Evolutionary conservation across 2,329 filamentous ascomycete species (phyloP), one percentile per base, ranked within the genome.

Genomic region (Alternaria sp.): DNA sequence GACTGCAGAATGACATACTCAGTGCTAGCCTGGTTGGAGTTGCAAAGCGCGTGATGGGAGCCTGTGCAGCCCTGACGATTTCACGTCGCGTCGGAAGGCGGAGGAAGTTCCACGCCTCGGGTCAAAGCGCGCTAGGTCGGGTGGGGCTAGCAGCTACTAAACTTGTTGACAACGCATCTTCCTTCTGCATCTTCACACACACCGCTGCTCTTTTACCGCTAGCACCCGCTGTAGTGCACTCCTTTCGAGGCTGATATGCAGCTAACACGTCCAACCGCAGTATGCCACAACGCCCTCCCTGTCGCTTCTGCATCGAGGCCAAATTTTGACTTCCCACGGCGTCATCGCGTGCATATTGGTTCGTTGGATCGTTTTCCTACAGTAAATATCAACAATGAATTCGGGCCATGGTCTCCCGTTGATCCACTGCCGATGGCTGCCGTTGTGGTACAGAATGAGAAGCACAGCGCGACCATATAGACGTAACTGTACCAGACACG

Each of bases 1-100:
- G 52, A 59, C 61, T 61, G 63, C 68, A 68, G 67, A 63, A 57
- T 68, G 60, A 68, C 77, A 79, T 79, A 62, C 68, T 76, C 66
- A 49, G 54, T 56, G 46, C 52, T 51, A 36, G 27, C 62, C 66
- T 63, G 66, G 62, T 68, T 57, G 65, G 66, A 32, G 60, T 50
- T 55, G 62, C 62, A 44, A 59, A 52, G 49, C 54, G 43, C 38
- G 56, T 43, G 38, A 56, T 48, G 46, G 60, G 49, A 44, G 30
- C 40, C 16, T 22, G 30, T 43, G 59, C 45, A 34, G 57, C 34
- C 36, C 46, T 48, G 25, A 45, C 46, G 54, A 48, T 20, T 34
- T n/a, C 45, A 27, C 28, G 44, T 60, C 36, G 44, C 30, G 55
- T 54, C 41, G 49, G 51, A 54, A 22, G 43, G 46, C 32, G 32